Evolutionary conservation across 73 alveolate genomes (phyloP).

Genomic region (Paramecium sexaurelia): DNA sequence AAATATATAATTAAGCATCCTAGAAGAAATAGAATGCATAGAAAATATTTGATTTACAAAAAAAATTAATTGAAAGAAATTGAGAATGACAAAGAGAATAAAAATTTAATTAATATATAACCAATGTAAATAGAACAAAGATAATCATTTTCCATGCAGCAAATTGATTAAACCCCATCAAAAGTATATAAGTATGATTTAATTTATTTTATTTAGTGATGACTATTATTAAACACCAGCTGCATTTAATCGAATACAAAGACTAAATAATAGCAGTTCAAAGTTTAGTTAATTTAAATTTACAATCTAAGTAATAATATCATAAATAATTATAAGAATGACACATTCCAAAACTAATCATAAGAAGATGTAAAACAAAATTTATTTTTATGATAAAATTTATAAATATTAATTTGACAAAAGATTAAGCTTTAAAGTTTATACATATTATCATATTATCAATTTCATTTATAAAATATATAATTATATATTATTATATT

Average conservation of each 20-base stretch:
- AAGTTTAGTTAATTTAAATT: conserved; percentile 13
- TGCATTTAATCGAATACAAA: conserved; percentile 11
- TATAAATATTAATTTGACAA: too few species aligned
- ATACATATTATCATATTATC: too few species aligned
- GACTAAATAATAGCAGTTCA: neutral
- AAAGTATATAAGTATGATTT: neutral
- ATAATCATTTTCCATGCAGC: neutral
- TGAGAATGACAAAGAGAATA: neutral
- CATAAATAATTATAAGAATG: neutral
- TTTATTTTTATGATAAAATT: neutral
- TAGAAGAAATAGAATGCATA: conserved; percentile 56
- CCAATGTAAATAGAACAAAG: neutral
- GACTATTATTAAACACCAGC: conserved; percentile 52
- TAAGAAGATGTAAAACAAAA: neutral
- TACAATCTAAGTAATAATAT: neutral
- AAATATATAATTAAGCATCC: conserved; percentile 38
- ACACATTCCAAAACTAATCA: neutral
- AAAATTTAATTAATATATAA: neutral
- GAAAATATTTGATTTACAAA: conserved; percentile 39
- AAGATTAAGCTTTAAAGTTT: too few species aligned
- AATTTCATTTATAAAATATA: neutral
- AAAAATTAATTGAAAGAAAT: conserved; percentile 16
- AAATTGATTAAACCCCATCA: neutral
- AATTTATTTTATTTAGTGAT: neutral
- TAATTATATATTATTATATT: neutral